Conservation (phyloP, 306 rosid genomes). For the Mimosa pudica region DNA sequence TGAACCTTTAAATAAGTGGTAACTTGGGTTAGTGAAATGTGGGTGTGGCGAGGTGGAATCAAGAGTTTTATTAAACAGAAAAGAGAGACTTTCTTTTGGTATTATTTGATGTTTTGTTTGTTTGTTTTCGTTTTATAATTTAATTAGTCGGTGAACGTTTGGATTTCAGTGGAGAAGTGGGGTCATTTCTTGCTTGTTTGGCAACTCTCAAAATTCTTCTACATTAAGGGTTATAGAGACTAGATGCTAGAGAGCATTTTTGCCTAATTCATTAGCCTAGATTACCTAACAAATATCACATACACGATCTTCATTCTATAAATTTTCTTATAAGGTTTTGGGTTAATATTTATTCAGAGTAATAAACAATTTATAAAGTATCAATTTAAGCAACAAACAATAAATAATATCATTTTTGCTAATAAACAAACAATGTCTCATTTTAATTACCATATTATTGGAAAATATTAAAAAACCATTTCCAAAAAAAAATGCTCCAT, state of each 20-base stretch:
- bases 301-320: too few species aligned
- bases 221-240: slow-evolving; percentile 6
- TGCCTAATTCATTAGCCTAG: background rate
- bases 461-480: too few species aligned
- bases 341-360: too few species aligned
- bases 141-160: slow-evolving; percentile 31
- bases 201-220: slow-evolving; percentile 19
- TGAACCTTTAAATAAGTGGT: slow-evolving; percentile 23
- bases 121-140: slow-evolving; percentile 27
- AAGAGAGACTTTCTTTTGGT: background rate
- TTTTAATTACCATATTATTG: too few species aligned
- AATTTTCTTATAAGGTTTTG: too few species aligned
- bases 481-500: too few species aligned
- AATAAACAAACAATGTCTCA: too few species aligned
- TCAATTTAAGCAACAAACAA: too few species aligned
- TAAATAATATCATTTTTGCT: too few species aligned
- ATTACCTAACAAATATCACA: background rate
- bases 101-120: slow-evolving; percentile 10
- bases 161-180: slow-evolving; percentile 37
- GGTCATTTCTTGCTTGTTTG: slow-evolving; percentile 22
- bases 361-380: too few species aligned
- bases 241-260: background rate
- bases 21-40: slow-evolving; percentile 2
- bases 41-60: slow-evolving; percentile 27
- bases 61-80: background rate